Conservation (phyloP, 2,329 filamentous ascomycete species). For the Magnaporthales sp. region DNA sequence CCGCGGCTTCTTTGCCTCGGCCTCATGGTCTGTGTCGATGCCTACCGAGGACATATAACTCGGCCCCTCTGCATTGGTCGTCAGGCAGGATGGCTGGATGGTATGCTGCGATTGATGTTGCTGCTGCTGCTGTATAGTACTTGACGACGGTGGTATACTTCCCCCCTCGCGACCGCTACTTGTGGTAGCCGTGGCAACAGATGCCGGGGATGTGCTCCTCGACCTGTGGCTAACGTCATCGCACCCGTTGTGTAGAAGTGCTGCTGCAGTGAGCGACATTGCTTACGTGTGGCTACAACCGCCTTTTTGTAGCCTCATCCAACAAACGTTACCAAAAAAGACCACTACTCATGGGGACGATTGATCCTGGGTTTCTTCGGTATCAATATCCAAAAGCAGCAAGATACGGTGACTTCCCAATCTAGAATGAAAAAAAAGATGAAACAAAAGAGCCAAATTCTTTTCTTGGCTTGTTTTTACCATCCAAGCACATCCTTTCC, state of each 20-base stretch:
- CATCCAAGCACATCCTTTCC: neutral
- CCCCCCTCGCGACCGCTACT: neutral
- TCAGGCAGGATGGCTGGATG: neutral
- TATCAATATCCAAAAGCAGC: neutral
- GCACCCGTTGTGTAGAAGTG: neutral
- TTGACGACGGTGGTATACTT: neutral
- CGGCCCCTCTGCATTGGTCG: neutral
- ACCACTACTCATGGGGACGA: neutral
- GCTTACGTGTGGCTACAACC: neutral
- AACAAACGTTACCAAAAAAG: neutral
- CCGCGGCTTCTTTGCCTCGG: constrained; percentile 56
- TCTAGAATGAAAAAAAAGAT: neutral
- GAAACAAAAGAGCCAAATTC: neutral
- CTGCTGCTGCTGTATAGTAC: neutral
- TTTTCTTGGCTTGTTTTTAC: neutral
- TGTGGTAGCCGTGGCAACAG: neutral
- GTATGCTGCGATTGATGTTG: neutral
- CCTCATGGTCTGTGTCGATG: constrained; percentile 11
- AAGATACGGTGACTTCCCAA: neutral
- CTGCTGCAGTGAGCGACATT: neutral
- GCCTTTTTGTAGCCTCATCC: neutral
- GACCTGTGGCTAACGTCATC: neutral
- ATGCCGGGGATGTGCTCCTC: neutral
- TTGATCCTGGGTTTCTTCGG: neutral
- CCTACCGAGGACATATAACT: neutral